Evolutionary conservation across 208 protist genomes (phyloP).

Genomic region (Eutreptiella sp.): DNA sequence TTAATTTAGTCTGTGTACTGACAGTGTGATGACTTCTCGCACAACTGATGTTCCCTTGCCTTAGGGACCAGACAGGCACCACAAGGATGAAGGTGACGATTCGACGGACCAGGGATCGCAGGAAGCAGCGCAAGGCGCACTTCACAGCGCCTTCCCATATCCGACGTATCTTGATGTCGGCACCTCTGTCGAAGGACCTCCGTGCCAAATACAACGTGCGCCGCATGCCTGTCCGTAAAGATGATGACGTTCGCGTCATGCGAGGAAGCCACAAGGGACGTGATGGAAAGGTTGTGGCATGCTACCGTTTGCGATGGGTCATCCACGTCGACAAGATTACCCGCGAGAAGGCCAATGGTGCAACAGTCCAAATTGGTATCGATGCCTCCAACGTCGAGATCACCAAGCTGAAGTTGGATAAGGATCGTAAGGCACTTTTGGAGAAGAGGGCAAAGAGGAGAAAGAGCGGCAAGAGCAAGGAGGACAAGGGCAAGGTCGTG

Average conservation of each 20-base stretch:
- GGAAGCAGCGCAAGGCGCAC: slow-evolving; percentile 97
- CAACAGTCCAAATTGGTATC: slow-evolving; percentile 85
- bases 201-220: slow-evolving; percentile 96
- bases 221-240: slow-evolving; percentile 96
- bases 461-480: slow-evolving; percentile 75
- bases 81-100: no score
- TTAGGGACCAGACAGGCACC: no score
- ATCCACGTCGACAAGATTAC: slow-evolving; percentile 98
- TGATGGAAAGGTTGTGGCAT: slow-evolving; percentile 91
- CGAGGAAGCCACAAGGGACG: slow-evolving; percentile 90
- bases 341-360: slow-evolving; percentile 92
- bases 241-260: slow-evolving; percentile 96
- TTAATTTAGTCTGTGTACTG: no score
- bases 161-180: slow-evolving; percentile 94
- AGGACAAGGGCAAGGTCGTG: slow-evolving; percentile 78
- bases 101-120: slow-evolving; percentile 78
- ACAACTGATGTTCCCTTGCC: no score
- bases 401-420: slow-evolving; percentile 98
- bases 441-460: slow-evolving; percentile 78
- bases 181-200: slow-evolving; percentile 97
- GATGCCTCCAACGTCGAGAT: slow-evolving; percentile 98
- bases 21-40: no score
- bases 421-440: slow-evolving; percentile 94
- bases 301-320: slow-evolving; percentile 97
- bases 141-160: slow-evolving; percentile 94